Conservation (phyloP, 2,329 filamentous ascomycete genomes). For the Colletotrichum sp. region DNA sequence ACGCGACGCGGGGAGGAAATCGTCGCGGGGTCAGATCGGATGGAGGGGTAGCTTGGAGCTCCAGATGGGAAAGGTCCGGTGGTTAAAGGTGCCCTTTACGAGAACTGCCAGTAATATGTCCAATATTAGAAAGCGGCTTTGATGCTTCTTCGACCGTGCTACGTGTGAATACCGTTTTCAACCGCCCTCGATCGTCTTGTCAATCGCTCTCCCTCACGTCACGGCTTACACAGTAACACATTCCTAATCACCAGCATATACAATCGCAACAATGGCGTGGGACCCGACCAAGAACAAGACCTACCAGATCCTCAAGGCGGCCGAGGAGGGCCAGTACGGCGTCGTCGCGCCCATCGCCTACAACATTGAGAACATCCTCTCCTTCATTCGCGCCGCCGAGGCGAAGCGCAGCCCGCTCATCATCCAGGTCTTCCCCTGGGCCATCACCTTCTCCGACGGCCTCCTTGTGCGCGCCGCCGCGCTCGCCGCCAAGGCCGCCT, state of each 20-base stretch:
- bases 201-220: neutral
- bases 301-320: conserved; percentile 54
- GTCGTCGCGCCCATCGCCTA: conserved; percentile 57
- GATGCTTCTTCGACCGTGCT: neutral
- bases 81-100: neutral
- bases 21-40: neutral
- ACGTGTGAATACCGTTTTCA: neutral
- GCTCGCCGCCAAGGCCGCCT: conserved; percentile 57
- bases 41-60: neutral
- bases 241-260: neutral
- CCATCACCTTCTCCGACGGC: conserved; percentile 64
- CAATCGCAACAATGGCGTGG: conserved; percentile 22
- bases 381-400: conserved; percentile 71
- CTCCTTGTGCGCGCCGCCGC: conserved; percentile 59
- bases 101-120: neutral
- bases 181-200: neutral
- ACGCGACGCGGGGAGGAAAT: neutral
- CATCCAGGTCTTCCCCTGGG: conserved; percentile 77
- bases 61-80: neutral
- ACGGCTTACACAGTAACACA: neutral
- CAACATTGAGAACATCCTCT: conserved; percentile 74
- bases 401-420: conserved; percentile 68
- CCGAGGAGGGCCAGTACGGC: conserved; percentile 59
- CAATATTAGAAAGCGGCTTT: neutral
- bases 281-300: conserved; percentile 28